phyloP scores from a whole-genome alignment of 306 rosid genomes.

The Prunus mongolica region DNA sequence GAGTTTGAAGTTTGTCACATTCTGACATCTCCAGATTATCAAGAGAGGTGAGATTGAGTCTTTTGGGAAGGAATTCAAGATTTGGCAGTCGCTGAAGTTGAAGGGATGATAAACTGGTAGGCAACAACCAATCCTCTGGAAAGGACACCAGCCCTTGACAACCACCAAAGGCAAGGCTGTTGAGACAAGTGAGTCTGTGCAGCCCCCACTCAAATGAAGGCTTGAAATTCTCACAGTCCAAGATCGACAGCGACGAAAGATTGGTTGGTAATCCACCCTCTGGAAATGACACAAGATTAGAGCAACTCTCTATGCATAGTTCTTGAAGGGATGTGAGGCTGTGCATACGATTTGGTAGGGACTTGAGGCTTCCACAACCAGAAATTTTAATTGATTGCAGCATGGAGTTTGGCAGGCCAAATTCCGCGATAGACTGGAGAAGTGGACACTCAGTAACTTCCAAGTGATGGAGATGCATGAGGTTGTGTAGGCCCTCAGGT shows the following conservation, averaged over 20 bases:
- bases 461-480: constrained; percentile 13
- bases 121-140: constrained; percentile 32
- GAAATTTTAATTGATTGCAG: constrained; percentile 17
- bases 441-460: constrained; percentile 32
- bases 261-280: constrained; percentile 29
- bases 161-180: constrained; percentile 26
- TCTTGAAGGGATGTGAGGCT: constrained; percentile 30
- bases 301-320: constrained; percentile 23
- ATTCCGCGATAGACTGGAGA: constrained; percentile 17
- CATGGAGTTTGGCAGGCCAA: constrained; percentile 18
- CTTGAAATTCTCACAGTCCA: constrained; percentile 24
- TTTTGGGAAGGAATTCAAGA: constrained; percentile 26
- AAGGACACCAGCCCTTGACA: constrained; percentile 23
- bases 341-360: constrained; percentile 20
- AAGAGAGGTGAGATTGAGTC: constrained; percentile 16
- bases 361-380: constrained; percentile 16
- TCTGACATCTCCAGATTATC: constrained; percentile 27
- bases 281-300: constrained; percentile 17
- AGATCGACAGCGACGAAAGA: constrained; percentile 16
- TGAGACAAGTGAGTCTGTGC: constrained; percentile 28
- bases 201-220: constrained; percentile 35
- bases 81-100: constrained; percentile 29
- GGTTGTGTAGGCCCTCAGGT: constrained; percentile 27
- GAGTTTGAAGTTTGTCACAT: not conserved
- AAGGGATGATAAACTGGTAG: constrained; percentile 25